phyloP scores from a whole-genome alignment of 2,329 filamentous ascomycete species.

The Fusarium nisikadoi region DNA sequence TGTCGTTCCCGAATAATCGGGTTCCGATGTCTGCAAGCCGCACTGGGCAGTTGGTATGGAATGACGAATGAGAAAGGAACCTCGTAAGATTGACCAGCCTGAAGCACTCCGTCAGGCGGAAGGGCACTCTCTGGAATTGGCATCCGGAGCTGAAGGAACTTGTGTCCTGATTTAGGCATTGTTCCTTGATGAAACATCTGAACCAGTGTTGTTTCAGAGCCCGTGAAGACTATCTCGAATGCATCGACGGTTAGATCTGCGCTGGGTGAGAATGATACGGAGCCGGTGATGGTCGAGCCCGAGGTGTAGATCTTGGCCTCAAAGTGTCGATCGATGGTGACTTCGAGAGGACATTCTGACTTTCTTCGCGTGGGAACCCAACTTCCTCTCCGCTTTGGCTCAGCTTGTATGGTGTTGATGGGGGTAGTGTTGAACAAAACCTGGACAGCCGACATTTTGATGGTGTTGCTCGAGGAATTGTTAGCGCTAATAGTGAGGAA shows the following conservation, averaged over 20 bases:
- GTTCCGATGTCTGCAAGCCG: slow-evolving; percentile 21
- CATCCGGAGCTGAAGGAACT: slow-evolving; percentile 31
- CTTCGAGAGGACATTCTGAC: slow-evolving; percentile 20
- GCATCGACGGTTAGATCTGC: slow-evolving; percentile 20
- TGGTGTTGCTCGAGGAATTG: neutral
- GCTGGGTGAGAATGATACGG: slow-evolving; percentile 3
- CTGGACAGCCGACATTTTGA: slow-evolving; percentile 10
- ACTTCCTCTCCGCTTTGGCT: slow-evolving; percentile 22
- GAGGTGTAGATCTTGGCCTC: slow-evolving; percentile 35
- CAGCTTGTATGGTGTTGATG: neutral
- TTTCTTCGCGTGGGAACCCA: slow-evolving; percentile 20
- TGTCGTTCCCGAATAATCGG: slow-evolving; percentile 19
- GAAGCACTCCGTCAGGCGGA: neutral
- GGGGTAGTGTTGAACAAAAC: slow-evolving; percentile 11
- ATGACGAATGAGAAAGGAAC: slow-evolving; percentile 37
- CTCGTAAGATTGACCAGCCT: slow-evolving; percentile 11
- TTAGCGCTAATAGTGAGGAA: too few species aligned
- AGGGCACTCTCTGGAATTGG: slow-evolving; percentile 18
- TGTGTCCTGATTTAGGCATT: slow-evolving; percentile 19
- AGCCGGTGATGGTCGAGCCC: slow-evolving; percentile 29
- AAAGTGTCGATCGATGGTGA: slow-evolving; percentile 32
- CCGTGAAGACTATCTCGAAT: slow-evolving; percentile 22
- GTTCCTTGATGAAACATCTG: slow-evolving; percentile 29
- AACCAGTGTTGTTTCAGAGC: slow-evolving; percentile 1
- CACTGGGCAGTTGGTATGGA: slow-evolving; percentile 30